Percentiles rank a stretch among this genome's conserved stretches.
phyloP scores from a whole-genome alignment of 176 grass and related monocot species.

The Oryza australiensis region DNA sequence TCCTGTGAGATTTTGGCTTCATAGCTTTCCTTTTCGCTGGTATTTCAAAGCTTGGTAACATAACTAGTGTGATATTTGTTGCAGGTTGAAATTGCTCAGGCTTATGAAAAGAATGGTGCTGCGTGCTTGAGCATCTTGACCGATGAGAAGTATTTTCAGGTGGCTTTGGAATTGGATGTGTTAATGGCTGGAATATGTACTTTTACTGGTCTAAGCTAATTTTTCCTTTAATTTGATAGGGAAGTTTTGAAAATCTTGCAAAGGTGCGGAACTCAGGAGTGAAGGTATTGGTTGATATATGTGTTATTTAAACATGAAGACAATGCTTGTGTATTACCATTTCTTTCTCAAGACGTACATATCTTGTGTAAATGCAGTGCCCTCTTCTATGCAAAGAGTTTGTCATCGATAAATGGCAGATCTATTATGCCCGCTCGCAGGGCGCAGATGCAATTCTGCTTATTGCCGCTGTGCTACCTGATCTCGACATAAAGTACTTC shows the following conservation, averaged over 20 bases:
- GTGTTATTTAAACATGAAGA: background rate
- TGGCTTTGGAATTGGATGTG: conserved; percentile 19
- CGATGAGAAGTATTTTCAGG: conserved; percentile 74
- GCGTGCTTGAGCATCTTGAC: conserved; percentile 85
- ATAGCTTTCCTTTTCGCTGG: background rate
- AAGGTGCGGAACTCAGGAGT: conserved; percentile 78
- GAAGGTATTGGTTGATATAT: conserved; percentile 52
- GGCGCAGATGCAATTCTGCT: conserved; percentile 90
- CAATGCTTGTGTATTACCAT: conserved; percentile 10
- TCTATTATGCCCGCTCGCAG: conserved; percentile 79
- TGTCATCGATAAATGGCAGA: conserved; percentile 89
- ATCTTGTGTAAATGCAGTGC: conserved; percentile 67
- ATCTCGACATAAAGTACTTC: conserved; percentile 78
- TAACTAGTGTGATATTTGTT: conserved; percentile 5
- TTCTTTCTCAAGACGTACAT: conserved; percentile 4
- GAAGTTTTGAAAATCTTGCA: conserved; percentile 90
- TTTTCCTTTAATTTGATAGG: conserved; percentile 43
- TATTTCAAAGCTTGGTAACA: conserved; percentile 1
- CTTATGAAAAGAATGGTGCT: conserved; percentile 72
- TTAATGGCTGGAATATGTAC: background rate
- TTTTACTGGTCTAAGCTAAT: background rate
- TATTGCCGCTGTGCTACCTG: conserved; percentile 83
- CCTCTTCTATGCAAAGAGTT: conserved; percentile 99
- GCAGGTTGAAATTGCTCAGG: conserved; percentile 70
- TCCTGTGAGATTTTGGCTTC: conserved; percentile 59